phyloP scores from a whole-genome alignment of 805 yeast species.

The Kluyveromyces starmeri region DNA sequence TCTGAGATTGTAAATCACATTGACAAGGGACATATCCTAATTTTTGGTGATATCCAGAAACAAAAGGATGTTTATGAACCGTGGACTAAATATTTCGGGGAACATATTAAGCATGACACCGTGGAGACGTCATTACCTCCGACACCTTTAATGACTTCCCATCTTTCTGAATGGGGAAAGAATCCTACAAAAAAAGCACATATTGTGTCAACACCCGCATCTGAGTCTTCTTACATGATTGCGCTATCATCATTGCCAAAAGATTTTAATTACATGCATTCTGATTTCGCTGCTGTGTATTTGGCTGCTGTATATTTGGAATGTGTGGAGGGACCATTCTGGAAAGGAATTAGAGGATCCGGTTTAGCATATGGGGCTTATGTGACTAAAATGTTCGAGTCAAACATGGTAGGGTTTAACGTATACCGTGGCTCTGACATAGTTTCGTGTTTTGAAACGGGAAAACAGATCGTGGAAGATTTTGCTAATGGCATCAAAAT shows the following conservation, averaged over 20 bases:
- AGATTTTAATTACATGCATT: constrained; percentile 33
- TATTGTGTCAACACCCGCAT: constrained; percentile 68
- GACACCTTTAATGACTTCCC: constrained; percentile 46
- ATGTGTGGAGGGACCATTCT: constrained; percentile 92
- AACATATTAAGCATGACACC: constrained; percentile 1
- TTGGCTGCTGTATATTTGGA: constrained; percentile 70
- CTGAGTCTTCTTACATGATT: constrained; percentile 68
- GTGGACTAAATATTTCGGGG: constrained; percentile 18
- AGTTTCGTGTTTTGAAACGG: constrained; percentile 49
- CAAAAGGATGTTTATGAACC: constrained; percentile 29
- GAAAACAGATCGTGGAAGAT: constrained; percentile 53
- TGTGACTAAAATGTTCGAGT: constrained; percentile 49
- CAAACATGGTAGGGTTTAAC: constrained; percentile 55
- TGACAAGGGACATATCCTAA: constrained; percentile 55
- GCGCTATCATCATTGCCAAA: constrained; percentile 51
- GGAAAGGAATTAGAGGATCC: constrained; percentile 92
- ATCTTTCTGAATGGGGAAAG: constrained; percentile 48
- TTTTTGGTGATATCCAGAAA: constrained; percentile 57
- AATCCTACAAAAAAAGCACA: constrained; percentile 43
- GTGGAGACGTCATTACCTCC: constrained; percentile 18
- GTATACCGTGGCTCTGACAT: constrained; percentile 83
- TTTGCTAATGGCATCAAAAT: constrained; percentile 43
- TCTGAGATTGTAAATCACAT: constrained; percentile 38
- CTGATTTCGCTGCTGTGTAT: constrained; percentile 61
- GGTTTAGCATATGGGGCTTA: constrained; percentile 90